Conservation (phyloP, 169 alveolate genomes). For the Amoebophrya sp. region DNA sequence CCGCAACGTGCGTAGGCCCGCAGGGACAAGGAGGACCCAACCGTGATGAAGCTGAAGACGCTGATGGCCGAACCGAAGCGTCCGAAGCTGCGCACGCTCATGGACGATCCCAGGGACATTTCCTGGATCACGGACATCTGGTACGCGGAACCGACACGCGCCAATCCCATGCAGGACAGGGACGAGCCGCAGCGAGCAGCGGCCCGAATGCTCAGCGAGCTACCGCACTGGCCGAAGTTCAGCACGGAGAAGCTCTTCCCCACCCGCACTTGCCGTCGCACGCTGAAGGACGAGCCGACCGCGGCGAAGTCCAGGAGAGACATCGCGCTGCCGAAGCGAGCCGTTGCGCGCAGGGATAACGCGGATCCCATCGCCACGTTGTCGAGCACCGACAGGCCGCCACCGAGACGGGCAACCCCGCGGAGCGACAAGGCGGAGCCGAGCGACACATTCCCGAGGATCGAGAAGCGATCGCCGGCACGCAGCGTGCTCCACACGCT, state of each 20-base stretch:
- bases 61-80: not conserved
- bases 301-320: not conserved
- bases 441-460: not conserved
- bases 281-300: not conserved
- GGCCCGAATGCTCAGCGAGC: not conserved
- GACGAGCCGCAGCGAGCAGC: not conserved
- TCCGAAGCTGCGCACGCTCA: not conserved
- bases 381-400: conserved; percentile 19
- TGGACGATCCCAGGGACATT: not conserved
- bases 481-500: not conserved
- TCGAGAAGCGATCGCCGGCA: not conserved
- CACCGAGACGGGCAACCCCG: not conserved
- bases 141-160: conserved; percentile 23
- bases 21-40: not conserved
- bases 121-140: not conserved
- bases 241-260: not conserved
- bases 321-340: not conserved
- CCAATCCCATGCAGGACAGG: not conserved
- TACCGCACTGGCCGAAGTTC: not conserved
- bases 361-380: not conserved
- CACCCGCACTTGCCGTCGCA: not conserved
- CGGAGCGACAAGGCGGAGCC: not conserved
- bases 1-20: not conserved
- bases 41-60: not conserved
- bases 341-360: not conserved